Evolutionary conservation across 495 filamentous ascomycete genomes (phyloP), one percentile per base, ranked within the genome.

Genomic region (Podospora australis): DNA sequence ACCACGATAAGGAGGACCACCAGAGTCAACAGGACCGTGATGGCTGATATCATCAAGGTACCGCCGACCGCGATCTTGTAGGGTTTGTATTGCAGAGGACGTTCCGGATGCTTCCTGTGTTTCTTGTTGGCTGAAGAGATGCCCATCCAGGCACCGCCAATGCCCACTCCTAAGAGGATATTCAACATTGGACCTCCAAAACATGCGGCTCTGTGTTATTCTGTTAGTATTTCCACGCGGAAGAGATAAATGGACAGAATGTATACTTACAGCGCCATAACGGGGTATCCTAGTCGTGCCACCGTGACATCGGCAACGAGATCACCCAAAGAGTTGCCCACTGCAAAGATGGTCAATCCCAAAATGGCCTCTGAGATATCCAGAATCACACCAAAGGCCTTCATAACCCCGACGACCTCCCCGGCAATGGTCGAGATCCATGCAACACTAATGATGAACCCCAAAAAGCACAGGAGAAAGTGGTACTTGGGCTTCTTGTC

Each of bases 131-230:
- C 80, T 11, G 73, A 72, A 4, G 72, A 68, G 22, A 90, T 64
- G 4, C 82, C 87, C 76, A 96, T 92, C 56, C 88, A 95, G 25
- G 88, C 70, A 1, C 94, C 94, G 17, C 84, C 83, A 7, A 96
- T 66, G 2, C 94, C 94, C 39, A 99, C 89, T 0, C 94, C 94
- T 10, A 99, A 79, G 0, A 99, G 70, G 45, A 99, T 99, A 58
- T 99, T 99, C 20, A 99, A 77, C 88, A 99, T 88, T 0, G 94
- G 94, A 0, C 94, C 94, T 13, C 94, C 94, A 57, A 97, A 97
- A 59, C 94, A 99, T 22, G 94, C 94, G 1, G 81, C 82, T 44
- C 71, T 74, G 52, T 54, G 19, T 10, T 23, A 4, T 13, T 48
- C 39, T 6, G 43, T 53, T 48, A 56, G 49, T 14, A 17, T 17